Evolutionary conservation across 1,139 yeast species (phyloP).

Genomic region (Sugiyamaella grinbergsii): DNA sequence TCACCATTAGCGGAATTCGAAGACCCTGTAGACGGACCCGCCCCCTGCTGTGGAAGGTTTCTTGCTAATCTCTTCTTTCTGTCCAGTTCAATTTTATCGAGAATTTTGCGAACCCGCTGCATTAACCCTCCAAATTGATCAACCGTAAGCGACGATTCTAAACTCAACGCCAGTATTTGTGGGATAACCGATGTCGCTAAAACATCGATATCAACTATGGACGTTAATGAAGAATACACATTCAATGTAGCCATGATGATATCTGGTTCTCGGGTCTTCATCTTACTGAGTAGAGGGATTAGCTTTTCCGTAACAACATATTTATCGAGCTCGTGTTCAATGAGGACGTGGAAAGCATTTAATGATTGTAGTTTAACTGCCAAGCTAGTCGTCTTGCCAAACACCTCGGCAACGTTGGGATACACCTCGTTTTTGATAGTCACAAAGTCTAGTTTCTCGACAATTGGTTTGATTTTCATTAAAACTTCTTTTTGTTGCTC

Average conservation of each 20-base stretch:
- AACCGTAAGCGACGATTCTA: slow-evolving; percentile 49
- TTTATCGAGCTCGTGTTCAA: slow-evolving; percentile 66
- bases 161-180: slow-evolving; percentile 50
- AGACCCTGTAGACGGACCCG: neutral
- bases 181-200: slow-evolving; percentile 54
- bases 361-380: slow-evolving; percentile 74
- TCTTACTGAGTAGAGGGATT: slow-evolving; percentile 68
- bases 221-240: slow-evolving; percentile 50
- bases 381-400: slow-evolving; percentile 79
- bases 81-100: slow-evolving; percentile 35
- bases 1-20: slow-evolving; percentile 19
- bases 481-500: slow-evolving; percentile 62
- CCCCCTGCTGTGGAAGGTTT: slow-evolving; percentile 21
- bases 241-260: slow-evolving; percentile 59
- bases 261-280: slow-evolving; percentile 76
- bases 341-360: slow-evolving; percentile 60
- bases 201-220: slow-evolving; percentile 46
- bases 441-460: slow-evolving; percentile 64
- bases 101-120: slow-evolving; percentile 27
- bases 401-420: slow-evolving; percentile 70
- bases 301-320: slow-evolving; percentile 73
- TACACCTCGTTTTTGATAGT: slow-evolving; percentile 70
- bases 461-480: slow-evolving; percentile 48
- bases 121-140: slow-evolving; percentile 47
- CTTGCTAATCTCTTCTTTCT: slow-evolving; percentile 32